phyloP scores from a whole-genome alignment of 805 yeast genomes.

The Kodamaea nitidulidarum region DNA sequence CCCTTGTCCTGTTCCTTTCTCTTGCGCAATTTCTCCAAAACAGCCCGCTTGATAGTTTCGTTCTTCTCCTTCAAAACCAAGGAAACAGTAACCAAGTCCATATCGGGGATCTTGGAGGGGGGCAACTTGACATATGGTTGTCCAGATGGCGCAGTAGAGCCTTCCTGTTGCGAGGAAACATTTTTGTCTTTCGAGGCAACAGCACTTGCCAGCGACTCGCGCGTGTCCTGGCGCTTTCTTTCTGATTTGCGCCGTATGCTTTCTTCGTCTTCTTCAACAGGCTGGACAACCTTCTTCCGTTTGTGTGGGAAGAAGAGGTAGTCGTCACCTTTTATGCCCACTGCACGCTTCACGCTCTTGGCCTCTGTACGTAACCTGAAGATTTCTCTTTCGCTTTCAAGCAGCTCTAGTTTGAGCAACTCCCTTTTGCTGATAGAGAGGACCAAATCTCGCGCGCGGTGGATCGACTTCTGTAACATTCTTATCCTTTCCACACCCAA shows the following conservation, averaged over 20 bases:
- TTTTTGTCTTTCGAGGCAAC: constrained; percentile 1
- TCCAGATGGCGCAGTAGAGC: constrained; percentile 26
- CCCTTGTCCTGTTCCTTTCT: constrained; percentile 67
- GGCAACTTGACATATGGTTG: constrained; percentile 87
- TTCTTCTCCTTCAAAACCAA: constrained; percentile 70
- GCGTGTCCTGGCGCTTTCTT: constrained; percentile 19
- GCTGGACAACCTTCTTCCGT: constrained; percentile 48
- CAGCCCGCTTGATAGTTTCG: constrained; percentile 75
- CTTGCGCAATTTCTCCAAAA: constrained; percentile 74
- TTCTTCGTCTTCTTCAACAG: constrained; percentile 34
- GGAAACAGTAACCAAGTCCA: constrained; percentile 81
- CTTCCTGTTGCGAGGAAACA: constrained; percentile 10
- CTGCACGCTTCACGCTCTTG: constrained; percentile 67
- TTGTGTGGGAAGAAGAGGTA: constrained; percentile 77
- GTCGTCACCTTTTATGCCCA: constrained; percentile 79
- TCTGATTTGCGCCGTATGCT: constrained; percentile 20
- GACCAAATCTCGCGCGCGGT: constrained; percentile 66
- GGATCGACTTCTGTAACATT: constrained; percentile 68
- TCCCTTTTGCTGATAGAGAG: constrained; percentile 74
- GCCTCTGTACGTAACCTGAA: constrained; percentile 71
- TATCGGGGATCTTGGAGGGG: constrained; percentile 87
- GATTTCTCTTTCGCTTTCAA: constrained; percentile 59
- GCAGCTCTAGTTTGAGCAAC: constrained; percentile 52
- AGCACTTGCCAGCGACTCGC: constrained; percentile 11
- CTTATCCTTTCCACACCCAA: constrained; percentile 84